Percentiles rank a stretch among this genome's conserved stretches.
phyloP scores from a whole-genome alignment of 805 yeast species.

The Vanderwaltozyma yarrowii region DNA sequence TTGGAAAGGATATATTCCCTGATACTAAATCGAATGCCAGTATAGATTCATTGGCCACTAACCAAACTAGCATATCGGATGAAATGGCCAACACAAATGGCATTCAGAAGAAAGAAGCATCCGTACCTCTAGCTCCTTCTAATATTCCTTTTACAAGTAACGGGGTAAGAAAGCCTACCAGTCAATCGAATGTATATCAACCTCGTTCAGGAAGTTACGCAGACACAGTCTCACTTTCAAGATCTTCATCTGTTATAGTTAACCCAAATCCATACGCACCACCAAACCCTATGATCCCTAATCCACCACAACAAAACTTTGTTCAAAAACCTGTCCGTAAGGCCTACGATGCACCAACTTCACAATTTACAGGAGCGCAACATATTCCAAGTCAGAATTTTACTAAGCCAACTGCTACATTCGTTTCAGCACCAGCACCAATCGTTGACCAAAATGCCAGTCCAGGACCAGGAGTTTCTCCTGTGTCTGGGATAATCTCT shows the following conservation, averaged over 20 bases:
- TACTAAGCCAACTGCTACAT: slow-evolving; percentile 15
- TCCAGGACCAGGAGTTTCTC: slow-evolving; percentile 2
- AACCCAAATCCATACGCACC: not conserved
- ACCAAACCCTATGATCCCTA: not conserved
- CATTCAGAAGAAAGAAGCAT: too few relatives aligned
- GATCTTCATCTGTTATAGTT: not conserved
- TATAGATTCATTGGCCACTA: too few relatives aligned
- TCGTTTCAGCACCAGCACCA: slow-evolving; percentile 10
- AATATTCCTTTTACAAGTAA: not conserved
- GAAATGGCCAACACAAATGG: too few relatives aligned
- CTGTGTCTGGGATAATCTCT: slow-evolving; percentile 11
- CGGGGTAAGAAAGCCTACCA: not conserved
- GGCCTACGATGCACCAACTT: not conserved
- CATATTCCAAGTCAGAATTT: slow-evolving; percentile 21
- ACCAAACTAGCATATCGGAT: too few relatives aligned
- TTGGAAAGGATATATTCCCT: too few relatives aligned
- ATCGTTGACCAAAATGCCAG: slow-evolving; percentile 6
- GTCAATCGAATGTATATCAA: not conserved
- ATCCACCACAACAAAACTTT: not conserved
- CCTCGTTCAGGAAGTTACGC: not conserved
- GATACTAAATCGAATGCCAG: too few relatives aligned
- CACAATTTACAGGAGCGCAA: not conserved
- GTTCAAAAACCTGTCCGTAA: slow-evolving; percentile 2
- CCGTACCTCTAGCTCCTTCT: not conserved
- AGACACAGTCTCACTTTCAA: not conserved